Percentiles rank a stretch among this genome's conserved stretches.
Conservation (phyloP, 441 rosid species). For the Arabidopsis lyrata region DNA sequence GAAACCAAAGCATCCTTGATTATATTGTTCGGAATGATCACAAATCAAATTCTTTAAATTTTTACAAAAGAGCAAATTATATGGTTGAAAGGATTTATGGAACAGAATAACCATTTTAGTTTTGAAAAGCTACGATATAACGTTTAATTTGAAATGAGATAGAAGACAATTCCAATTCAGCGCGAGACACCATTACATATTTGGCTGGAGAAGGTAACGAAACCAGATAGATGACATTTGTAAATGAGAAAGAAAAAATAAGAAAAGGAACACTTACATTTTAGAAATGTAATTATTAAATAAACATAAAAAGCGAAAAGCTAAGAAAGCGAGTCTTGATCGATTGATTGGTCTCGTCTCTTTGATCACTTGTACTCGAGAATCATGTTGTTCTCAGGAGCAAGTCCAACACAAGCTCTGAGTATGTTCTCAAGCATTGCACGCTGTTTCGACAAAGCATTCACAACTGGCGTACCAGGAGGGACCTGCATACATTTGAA, state of each 20-base stretch:
- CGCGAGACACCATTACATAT: background rate
- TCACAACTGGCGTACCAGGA: constrained; percentile 95
- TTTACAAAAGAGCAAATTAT: background rate
- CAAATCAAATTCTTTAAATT: background rate
- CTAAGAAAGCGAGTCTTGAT: constrained; percentile 15
- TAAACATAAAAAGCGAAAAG: background rate
- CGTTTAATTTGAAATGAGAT: background rate
- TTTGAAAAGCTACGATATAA: background rate
- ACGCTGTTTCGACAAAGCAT: constrained; percentile 92
- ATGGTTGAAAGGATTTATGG: background rate
- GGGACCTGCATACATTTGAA: constrained; percentile 70
- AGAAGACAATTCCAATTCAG: background rate
- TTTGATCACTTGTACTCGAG: constrained; percentile 88
- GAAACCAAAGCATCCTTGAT: background rate
- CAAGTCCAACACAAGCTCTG: constrained; percentile 93
- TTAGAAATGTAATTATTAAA: background rate
- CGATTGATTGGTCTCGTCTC: background rate
- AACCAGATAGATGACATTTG: constrained; percentile 22
- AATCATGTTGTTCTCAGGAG: constrained; percentile 98
- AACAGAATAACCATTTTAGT: background rate
- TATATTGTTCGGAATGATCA: no score
- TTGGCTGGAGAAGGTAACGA: constrained; percentile 5
- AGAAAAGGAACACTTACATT: background rate
- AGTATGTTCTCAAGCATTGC: constrained; percentile 97
- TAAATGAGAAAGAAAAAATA: background rate